Percentiles rank a stretch among this genome's conserved stretches.
phyloP scores from a whole-genome alignment of 257 asterid genomes.

The Gentiana dahurica region DNA sequence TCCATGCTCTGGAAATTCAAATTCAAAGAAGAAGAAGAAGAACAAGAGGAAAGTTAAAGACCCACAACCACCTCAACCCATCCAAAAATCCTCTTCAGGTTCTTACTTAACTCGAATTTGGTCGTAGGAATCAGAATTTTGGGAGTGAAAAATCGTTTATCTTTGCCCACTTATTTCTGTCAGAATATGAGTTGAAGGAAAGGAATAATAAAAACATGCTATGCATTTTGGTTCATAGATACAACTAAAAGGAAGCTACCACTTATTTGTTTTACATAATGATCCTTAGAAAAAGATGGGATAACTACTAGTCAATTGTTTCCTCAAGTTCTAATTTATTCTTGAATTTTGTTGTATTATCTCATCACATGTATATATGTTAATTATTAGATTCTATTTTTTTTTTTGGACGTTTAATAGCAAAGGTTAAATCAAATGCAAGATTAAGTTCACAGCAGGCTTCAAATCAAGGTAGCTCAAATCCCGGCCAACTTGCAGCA shows the following conservation, averaged over 20 bases:
- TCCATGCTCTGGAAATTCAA: constrained; percentile 17
- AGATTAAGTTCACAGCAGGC: constrained; percentile 15
- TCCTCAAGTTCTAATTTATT: too few species aligned
- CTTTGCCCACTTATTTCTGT: neutral
- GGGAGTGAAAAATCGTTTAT: neutral
- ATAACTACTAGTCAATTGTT: too few species aligned
- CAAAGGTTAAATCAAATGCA: constrained; percentile 25
- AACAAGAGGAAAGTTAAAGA: constrained; percentile 19
- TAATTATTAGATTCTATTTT: neutral
- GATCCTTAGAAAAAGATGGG: too few species aligned
- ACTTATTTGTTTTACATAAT: too few species aligned
- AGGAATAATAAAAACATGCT: neutral
- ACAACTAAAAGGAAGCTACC: too few species aligned
- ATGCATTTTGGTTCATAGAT: too few species aligned
- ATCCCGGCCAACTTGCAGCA: constrained; percentile 52
- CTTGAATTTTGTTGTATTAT: neutral
- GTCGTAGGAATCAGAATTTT: neutral
- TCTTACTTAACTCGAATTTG: neutral
- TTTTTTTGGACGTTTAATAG: constrained; percentile 21
- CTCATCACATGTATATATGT: neutral
- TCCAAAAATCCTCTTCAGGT: constrained; percentile 9
- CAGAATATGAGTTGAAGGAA: neutral
- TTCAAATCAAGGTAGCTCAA: constrained; percentile 42
- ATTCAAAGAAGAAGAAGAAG: constrained; percentile 4
- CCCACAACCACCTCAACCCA: constrained; percentile 5